Conservation (phyloP, 805 yeast species). For the Pichia membranifaciens region DNA sequence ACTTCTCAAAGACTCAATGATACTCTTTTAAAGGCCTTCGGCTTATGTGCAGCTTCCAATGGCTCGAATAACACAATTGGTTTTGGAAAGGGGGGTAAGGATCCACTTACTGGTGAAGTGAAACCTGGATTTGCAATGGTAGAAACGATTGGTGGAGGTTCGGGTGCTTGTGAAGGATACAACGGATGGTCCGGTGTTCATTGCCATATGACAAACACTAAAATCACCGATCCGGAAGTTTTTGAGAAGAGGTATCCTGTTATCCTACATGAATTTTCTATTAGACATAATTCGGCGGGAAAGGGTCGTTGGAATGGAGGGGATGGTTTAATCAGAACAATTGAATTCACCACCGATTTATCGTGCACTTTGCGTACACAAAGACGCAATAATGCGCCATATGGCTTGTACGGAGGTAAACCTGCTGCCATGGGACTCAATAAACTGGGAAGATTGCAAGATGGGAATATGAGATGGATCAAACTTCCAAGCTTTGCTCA, state of each 20-base stretch:
- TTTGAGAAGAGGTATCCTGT: conserved; percentile 88
- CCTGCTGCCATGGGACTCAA: no score
- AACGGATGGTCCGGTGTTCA: conserved; percentile 84
- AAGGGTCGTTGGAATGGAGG: no score
- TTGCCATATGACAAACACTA: conserved; percentile 89
- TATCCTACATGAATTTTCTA: no score
- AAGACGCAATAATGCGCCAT: no score
- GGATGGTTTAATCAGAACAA: no score
- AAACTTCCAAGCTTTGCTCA: no score
- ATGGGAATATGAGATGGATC: no score
- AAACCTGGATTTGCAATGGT: conserved; percentile 96
- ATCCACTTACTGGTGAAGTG: conserved; percentile 78
- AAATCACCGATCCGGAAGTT: conserved; percentile 87
- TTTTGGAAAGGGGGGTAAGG: conserved; percentile 47
- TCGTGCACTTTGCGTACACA: no score
- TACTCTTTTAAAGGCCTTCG: conserved; percentile 78
- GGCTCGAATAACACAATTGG: conserved; percentile 96
- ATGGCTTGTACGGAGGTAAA: no score
- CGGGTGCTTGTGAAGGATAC: conserved; percentile 9
- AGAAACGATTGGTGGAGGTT: conserved; percentile 15
- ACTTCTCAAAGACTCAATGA: conserved; percentile 93
- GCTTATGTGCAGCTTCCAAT: conserved; percentile 90
- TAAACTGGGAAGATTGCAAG: no score
- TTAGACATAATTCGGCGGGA: no score
- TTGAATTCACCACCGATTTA: no score